Evolutionary conservation across 2,329 filamentous ascomycete genomes (phyloP).

Genomic region (Chrysoporthe austroafricana): DNA sequence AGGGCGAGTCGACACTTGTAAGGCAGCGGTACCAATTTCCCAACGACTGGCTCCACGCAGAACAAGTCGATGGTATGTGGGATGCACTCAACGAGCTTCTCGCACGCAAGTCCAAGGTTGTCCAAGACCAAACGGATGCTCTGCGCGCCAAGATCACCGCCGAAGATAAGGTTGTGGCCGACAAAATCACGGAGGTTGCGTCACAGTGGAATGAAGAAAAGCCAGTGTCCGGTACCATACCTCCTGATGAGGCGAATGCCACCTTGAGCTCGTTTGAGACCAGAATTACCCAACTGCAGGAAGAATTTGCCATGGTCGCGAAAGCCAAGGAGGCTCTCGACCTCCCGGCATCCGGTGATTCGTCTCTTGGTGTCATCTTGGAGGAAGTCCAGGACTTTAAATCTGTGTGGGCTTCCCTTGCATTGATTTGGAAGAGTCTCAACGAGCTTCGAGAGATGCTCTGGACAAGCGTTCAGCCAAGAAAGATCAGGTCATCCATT

Average conservation of each 20-base stretch:
- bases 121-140: conserved; percentile 94
- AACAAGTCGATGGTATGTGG: conserved; percentile 97
- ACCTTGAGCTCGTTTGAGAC: conserved; percentile 82
- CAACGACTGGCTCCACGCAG: conserved; percentile 90
- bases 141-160: conserved; percentile 92
- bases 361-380: conserved; percentile 80
- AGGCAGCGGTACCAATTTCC: conserved; percentile 94
- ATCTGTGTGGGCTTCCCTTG: conserved; percentile 94
- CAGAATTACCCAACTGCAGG: conserved; percentile 81
- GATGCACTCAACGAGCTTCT: conserved; percentile 90
- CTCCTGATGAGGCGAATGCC: conserved; percentile 83
- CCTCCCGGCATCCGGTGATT: conserved; percentile 78
- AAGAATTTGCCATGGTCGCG: conserved; percentile 89
- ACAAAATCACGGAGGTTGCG: conserved; percentile 85
- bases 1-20: conserved; percentile 89
- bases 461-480: conserved; percentile 94
- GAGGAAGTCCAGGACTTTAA: conserved; percentile 99
- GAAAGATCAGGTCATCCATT: conserved; percentile 87
- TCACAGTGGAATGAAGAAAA: conserved; percentile 94
- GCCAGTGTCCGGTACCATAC: conserved; percentile 91
- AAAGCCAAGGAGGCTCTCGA: conserved; percentile 97
- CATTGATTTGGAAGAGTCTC: conserved; percentile 94
- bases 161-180: conserved; percentile 87
- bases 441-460: conserved; percentile 90
- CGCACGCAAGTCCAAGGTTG: conserved; percentile 89